Percentiles rank a stretch among this genome's conserved stretches.
Evolutionary conservation across 2,329 filamentous ascomycete genomes (phyloP).

Genomic region (Clarireedia monteithiana): DNA sequence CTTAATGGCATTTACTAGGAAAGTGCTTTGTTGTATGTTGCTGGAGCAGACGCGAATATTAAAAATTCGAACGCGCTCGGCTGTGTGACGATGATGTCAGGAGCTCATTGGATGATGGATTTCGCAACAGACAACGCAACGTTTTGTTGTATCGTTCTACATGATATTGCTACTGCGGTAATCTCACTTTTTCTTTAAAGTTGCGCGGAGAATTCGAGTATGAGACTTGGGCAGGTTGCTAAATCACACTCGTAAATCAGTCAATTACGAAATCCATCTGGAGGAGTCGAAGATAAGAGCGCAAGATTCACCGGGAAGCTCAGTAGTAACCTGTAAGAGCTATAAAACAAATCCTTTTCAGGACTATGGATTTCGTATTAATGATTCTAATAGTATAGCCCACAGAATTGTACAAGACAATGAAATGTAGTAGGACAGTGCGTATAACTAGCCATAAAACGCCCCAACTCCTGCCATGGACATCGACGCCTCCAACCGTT

Average conservation of each 20-base stretch:
- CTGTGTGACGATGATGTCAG: constrained; percentile 10
- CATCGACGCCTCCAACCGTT: constrained; percentile 2
- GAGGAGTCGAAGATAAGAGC: too few relatives aligned
- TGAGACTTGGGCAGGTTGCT: not conserved
- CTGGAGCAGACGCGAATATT: constrained; percentile 4
- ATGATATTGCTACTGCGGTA: not conserved
- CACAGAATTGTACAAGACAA: not conserved
- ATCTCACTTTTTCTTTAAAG: too few relatives aligned
- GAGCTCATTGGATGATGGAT: not conserved
- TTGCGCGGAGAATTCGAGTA: too few relatives aligned
- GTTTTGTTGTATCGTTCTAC: not conserved
- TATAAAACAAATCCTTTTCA: too few relatives aligned
- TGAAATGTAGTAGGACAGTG: not conserved
- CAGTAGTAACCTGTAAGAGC: too few relatives aligned
- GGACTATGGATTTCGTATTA: not conserved
- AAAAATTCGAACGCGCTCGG: constrained; percentile 2
- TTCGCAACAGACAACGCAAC: not conserved
- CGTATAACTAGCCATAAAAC: not conserved
- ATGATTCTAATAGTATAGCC: not conserved
- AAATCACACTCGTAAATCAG: too few relatives aligned
- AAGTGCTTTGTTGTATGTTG: constrained; percentile 2
- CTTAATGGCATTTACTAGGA: not conserved
- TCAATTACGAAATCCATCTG: too few relatives aligned
- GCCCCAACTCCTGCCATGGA: constrained; percentile 10
- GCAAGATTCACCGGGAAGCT: too few relatives aligned